A percentile compares a stretch with the other conserved stretches of the same genome.
Conservation (phyloP, 2,329 filamentous ascomycete species). For the Penicillium occitanis region DNA sequence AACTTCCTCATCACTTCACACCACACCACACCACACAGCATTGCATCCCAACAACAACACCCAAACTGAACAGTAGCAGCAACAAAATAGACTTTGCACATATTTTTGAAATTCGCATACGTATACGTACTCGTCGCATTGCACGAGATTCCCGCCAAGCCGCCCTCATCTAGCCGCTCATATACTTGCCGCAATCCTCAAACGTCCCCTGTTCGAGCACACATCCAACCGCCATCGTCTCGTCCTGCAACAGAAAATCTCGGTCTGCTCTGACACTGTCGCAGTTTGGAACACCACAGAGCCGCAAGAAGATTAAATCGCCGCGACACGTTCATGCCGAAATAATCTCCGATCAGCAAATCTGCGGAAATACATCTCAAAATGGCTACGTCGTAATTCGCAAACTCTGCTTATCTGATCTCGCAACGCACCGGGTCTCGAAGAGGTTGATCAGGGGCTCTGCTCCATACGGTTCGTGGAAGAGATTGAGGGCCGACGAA, state of each 20-base stretch:
- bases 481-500: neutral
- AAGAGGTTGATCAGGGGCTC: slow-evolving; percentile 5
- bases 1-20: slow-evolving; percentile 1
- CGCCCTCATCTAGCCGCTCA: neutral
- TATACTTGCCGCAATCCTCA: slow-evolving; percentile 10
- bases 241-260: neutral
- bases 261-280: neutral
- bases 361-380: slow-evolving; percentile 7
- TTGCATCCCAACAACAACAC: neutral
- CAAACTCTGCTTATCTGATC: neutral
- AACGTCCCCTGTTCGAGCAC: slow-evolving; percentile 12
- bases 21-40: neutral
- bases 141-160: neutral
- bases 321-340: neutral
- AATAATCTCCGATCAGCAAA: neutral
- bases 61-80: neutral
- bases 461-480: slow-evolving; percentile 7
- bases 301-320: neutral
- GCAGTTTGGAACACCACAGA: neutral
- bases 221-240: slow-evolving; percentile 7
- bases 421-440: slow-evolving; percentile 8
- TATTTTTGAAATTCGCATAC: neutral
- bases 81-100: neutral
- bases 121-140: neutral
- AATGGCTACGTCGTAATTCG: slow-evolving; percentile 3